Percentiles rank a stretch among this genome's conserved stretches.
Evolutionary conservation across 495 filamentous ascomycete species (phyloP).

Genomic region (Massariosphaeria phaeospora): DNA sequence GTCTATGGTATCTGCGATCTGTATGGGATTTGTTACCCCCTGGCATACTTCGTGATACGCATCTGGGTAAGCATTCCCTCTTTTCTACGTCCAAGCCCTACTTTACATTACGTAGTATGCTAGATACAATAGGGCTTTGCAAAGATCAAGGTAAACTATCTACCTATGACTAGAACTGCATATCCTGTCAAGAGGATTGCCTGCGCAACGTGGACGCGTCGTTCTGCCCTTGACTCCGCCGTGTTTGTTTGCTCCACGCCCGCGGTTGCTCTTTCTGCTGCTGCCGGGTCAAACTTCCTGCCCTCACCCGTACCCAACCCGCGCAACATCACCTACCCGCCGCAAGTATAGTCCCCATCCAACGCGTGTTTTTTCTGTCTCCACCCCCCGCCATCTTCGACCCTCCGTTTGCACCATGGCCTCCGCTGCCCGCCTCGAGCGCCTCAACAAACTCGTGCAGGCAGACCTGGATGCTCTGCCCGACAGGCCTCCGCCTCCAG

Average conservation of each 20-base stretch:
- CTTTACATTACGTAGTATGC: no score
- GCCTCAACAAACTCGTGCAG: constrained; percentile 11
- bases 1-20: no score
- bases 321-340: not conserved
- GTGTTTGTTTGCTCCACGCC: not conserved
- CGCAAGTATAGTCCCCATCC: not conserved
- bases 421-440: constrained; percentile 2
- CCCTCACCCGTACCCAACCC: not conserved
- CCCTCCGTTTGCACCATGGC: constrained; percentile 8
- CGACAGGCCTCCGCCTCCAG: not conserved
- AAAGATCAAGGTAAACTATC: no score
- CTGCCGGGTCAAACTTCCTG: not conserved
- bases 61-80: no score
- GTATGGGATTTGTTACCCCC: no score
- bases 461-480: constrained; percentile 21
- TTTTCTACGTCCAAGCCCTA: no score
- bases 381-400: not conserved
- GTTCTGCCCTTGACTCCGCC: not conserved
- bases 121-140: no score
- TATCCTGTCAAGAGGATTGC: no score
- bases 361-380: not conserved
- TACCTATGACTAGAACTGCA: no score
- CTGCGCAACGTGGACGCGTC: no score
- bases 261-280: not conserved
- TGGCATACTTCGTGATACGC: no score